Conservation (phyloP, 176 grass and related monocot genomes). For the Guadua angustifolia region DNA sequence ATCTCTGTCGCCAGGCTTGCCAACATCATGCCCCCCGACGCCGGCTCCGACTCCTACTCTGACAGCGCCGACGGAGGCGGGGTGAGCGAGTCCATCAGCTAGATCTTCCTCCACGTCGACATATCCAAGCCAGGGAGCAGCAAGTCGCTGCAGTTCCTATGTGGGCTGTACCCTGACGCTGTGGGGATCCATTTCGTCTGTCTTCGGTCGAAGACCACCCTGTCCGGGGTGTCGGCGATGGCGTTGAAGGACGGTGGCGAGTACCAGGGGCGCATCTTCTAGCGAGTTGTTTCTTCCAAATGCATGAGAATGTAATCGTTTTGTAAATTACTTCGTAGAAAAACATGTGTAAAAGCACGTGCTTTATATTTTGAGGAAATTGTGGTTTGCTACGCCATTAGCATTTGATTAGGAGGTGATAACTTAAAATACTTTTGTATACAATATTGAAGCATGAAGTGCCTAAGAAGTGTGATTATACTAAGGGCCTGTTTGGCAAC, state of each 20-base stretch:
- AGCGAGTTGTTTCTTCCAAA: conserved; percentile 62
- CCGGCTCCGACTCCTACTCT: conserved; percentile 39
- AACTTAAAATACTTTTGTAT: neutral
- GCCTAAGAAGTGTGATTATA: neutral
- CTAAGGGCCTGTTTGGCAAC: no score
- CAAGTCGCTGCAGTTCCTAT: conserved; percentile 88
- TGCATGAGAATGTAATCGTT: neutral
- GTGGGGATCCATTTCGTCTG: conserved; percentile 90
- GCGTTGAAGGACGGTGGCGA: conserved; percentile 36
- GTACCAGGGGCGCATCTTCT: conserved; percentile 85
- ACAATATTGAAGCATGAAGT: neutral
- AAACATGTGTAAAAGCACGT: neutral
- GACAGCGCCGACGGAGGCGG: conserved; percentile 33
- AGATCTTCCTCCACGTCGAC: conserved; percentile 91
- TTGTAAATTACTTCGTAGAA: neutral
- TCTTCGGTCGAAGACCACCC: conserved; percentile 66
- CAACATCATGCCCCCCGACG: conserved; percentile 70
- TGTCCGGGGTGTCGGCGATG: conserved; percentile 15
- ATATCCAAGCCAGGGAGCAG: conserved; percentile 62
- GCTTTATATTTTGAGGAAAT: neutral
- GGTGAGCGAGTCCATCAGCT: conserved; percentile 62
- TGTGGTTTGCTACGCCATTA: neutral
- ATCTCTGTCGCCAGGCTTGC: conserved; percentile 86
- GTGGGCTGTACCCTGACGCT: conserved; percentile 89
- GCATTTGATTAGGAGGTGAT: neutral